Evolutionary conservation across 129 eudicot genomes (phyloP), one percentile per base, ranked within the genome.

Genomic region (Gnaphalium uliginosum): DNA sequence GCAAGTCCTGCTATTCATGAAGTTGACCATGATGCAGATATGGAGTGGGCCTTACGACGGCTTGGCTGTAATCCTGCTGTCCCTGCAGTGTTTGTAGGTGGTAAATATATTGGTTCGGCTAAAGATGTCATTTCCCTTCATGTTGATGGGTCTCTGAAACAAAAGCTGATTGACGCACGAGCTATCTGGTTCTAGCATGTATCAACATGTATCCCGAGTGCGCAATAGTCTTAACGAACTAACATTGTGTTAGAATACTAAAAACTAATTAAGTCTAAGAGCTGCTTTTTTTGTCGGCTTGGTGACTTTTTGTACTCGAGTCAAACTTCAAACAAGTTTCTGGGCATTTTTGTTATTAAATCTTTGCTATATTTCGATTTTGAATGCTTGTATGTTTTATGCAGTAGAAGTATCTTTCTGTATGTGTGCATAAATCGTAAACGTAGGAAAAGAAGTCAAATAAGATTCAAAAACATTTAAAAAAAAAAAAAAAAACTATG

Each of bases 1-100:
- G 96, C 99, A 5, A 95, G 92, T 76, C 99, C 99, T 0, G 94
- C 97, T 0, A 76, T 95, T 61, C 88, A 95, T 74, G 99, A 95
- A 71, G 81, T 91, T 18, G 99, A 95, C 72, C 81, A 85, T 27
- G 94, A 89, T 13, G 67, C 82, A 0, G 97, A 95, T 39, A 86
- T 95, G 89, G 99, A 91, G 77, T 15, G 83, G 82, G 97, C 96
- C 4, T 57, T 95, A 30, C 76, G 87, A 23, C 82, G 65, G 43
- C 63, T 94, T 6, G 97, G 98, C 2, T 85, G 96, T 79, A 88
- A 71, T 80, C 89, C 98, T 8, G 73, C 83, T 2, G 78, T 89
- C 27, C 98, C 98, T 1, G 98, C 97, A 0, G 97, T 94, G 69
- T 94, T 94, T 72, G 81, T 94, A 2, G 96, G 98, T 9, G 97